Conservation (phyloP, 106 monocot genomes). For the Agapanthus africanus region DNA sequence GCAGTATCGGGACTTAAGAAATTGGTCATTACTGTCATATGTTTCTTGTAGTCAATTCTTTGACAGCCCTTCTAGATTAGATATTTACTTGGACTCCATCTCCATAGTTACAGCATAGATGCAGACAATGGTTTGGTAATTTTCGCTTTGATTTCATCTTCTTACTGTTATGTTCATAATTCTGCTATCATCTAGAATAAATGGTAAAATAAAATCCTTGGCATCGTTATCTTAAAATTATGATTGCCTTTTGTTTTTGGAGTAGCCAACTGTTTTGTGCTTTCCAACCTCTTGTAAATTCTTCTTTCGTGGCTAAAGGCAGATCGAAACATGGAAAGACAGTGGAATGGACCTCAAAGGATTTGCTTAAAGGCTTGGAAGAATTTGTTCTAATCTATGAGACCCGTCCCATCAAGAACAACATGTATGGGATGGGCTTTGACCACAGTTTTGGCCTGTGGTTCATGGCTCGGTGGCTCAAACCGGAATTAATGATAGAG, state of each 20-base stretch:
- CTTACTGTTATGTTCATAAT: neutral
- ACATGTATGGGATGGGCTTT: constrained; percentile 98
- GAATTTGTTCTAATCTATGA: constrained; percentile 95
- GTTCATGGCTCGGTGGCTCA: constrained; percentile 90
- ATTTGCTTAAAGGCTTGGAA: constrained; percentile 83
- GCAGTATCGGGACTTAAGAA: no score
- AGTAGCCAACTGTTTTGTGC: neutral
- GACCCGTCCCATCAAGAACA: constrained; percentile 91
- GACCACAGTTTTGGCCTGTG: constrained; percentile 98
- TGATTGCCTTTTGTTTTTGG: neutral
- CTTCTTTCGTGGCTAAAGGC: constrained; percentile 66
- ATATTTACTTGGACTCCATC: neutral
- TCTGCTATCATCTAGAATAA: neutral
- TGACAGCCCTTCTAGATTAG: neutral
- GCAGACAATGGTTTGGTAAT: neutral
- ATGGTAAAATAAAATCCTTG: neutral
- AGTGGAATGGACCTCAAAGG: constrained; percentile 79
- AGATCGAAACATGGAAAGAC: constrained; percentile 90
- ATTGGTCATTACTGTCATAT: no score
- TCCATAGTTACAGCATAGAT: neutral
- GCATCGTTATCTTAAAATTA: neutral
- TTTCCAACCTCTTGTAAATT: constrained; percentile 17
- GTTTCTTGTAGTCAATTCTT: neutral
- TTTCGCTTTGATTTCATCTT: neutral
- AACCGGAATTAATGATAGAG: constrained; percentile 89